Evolutionary conservation across 2,329 filamentous ascomycete genomes (phyloP).

Genomic region (Madurella fahalii): DNA sequence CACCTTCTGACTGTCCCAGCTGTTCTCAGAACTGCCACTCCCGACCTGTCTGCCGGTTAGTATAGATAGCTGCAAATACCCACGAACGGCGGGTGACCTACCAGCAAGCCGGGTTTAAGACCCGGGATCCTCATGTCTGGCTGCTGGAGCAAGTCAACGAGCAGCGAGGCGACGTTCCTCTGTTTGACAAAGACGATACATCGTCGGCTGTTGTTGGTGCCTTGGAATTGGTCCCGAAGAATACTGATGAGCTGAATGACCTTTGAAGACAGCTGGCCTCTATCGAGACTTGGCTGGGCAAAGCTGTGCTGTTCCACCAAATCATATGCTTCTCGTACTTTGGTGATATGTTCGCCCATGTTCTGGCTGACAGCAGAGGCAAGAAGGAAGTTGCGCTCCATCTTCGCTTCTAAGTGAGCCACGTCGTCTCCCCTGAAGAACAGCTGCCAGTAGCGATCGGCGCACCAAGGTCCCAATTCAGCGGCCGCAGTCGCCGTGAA

Average conservation of each 20-base stretch:
- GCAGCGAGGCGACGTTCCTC: conserved; percentile 69
- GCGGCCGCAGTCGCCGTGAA: conserved; percentile 58
- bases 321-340: conserved; percentile 55
- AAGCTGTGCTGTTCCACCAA: conserved; percentile 53
- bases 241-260: conserved; percentile 58
- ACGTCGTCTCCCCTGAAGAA: conserved; percentile 60
- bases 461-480: conserved; percentile 76
- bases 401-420: conserved; percentile 56
- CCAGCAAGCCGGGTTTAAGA: conserved; percentile 59
- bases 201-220: conserved; percentile 48
- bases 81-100: conserved; percentile 35
- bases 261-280: conserved; percentile 63
- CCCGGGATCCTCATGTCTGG: conserved; percentile 51
- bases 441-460: conserved; percentile 75
- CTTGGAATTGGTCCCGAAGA: conserved; percentile 59
- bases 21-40: conserved; percentile 43
- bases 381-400: conserved; percentile 31
- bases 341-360: conserved; percentile 49
- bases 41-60: conserved; percentile 29
- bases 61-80: neutral
- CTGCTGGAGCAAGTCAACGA: conserved; percentile 63
- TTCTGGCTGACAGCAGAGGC: conserved; percentile 29
- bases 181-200: conserved; percentile 88
- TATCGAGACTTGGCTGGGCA: conserved; percentile 28
- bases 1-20: conserved; percentile 57